Evolutionary conservation across 441 rosid species (phyloP), one percentile per base, ranked within the genome.

Genomic region (Adansonia gregorii): DNA sequence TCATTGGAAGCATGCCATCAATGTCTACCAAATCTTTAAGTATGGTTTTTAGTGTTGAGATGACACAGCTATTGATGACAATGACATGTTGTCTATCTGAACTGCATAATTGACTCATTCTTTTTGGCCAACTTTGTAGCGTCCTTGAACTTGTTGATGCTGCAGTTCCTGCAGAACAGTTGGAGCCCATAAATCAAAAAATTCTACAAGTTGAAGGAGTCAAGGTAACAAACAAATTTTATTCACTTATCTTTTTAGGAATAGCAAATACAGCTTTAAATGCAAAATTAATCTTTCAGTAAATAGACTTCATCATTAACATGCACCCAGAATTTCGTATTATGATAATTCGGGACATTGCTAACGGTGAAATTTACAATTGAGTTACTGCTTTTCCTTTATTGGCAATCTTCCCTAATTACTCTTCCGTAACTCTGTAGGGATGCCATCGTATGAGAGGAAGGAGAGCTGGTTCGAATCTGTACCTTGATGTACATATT

Each of bases 401-500:
- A 59, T 20, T 74, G 15, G n/a, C 11, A 52, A 55, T 54, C 48
- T 77, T 72, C 60, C 55, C 71, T 56, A 75, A 61, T 39, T 56
- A 72, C 52, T 70, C 55, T 66, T 51, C 52, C 35, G 4, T 24
- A 70, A 72, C 8, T 87, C n/a, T 76, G 72, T 84, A 96, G 97
- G 98, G 97, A 74, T 94, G 97, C 78, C 99, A 96, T 83, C 97
- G 91, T 63, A 86, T 96, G 86, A 89, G 99, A 85, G 99, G 97
- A 76, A 94, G 99, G 85, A 89, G 92, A 84, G 99, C 97, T 58
- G 99, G 98, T 83, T 96, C 97, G 64, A 89, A 78, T 74, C 86
- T 96, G 79, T 88, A 91, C 80, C 97, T 96, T 75, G 98, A 94
- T 86, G 98, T 90, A 20, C 99, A 95, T 81, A 94, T 95, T 70